These are phyloP conservation scores for Lathyrus oleraceus DNA, from an alignment of 306 rosid genomes.

Conservation along the genomic window DNA sequence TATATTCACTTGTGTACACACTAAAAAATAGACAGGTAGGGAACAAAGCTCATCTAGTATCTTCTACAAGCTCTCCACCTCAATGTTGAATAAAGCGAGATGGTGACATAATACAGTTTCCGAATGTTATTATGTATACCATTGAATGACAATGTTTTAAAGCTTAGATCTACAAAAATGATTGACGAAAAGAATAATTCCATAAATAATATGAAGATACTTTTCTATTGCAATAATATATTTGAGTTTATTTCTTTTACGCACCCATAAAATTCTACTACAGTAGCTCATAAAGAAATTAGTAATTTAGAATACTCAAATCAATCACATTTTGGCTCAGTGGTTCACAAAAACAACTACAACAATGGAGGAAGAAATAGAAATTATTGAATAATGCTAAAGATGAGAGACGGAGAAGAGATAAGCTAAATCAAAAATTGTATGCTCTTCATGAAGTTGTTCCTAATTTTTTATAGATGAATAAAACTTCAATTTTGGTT, in stretches of 20 bases:
- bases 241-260: conserved; percentile 60
- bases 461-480: conserved; percentile 92
- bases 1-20: too few relatives aligned
- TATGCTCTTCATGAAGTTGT: too few relatives aligned
- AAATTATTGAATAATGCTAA: conserved; percentile 91
- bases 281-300: conserved; percentile 52
- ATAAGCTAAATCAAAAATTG: conserved; percentile 34
- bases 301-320: conserved; percentile 70
- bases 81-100: conserved; percentile 67
- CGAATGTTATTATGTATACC: conserved; percentile 78
- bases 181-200: conserved; percentile 70
- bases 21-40: too few relatives aligned
- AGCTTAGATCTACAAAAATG: conserved; percentile 72
- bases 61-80: conserved; percentile 16
- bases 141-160: conserved; percentile 71
- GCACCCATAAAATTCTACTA: conserved; percentile 40
- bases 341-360: too few relatives aligned
- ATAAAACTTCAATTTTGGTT: conserved; percentile 85
- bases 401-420: conserved; percentile 88
- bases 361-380: conserved; percentile 52
- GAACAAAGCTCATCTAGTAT: too few relatives aligned
- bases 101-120: conserved; percentile 65
- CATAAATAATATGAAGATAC: conserved; percentile 62
- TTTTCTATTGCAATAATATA: conserved; percentile 67
- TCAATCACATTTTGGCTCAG: conserved; percentile 17